A percentile compares a stretch with the other conserved stretches of the same genome.
These are phyloP conservation scores for Hapsidospora chrysogenum DNA, from an alignment of 495 filamentous ascomycete genomes.

Conservation along the genomic window DNA sequence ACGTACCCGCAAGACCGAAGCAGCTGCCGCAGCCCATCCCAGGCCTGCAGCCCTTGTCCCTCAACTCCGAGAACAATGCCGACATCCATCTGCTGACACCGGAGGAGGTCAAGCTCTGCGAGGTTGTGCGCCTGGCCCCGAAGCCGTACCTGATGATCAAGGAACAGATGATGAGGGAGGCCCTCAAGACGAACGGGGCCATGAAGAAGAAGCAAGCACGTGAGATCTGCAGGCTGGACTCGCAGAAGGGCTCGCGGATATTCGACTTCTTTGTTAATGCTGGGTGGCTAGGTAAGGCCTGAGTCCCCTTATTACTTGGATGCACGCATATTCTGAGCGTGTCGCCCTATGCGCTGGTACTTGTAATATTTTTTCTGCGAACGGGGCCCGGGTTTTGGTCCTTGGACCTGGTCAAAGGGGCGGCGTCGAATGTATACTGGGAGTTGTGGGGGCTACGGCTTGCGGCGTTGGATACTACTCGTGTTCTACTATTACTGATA, in stretches of 20 bases:
- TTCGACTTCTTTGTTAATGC: slow-evolving; percentile 90
- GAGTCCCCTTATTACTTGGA: slow-evolving; percentile 3
- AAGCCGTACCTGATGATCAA: slow-evolving; percentile 94
- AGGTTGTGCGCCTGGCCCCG: slow-evolving; percentile 62
- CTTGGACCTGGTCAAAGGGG: too few relatives aligned
- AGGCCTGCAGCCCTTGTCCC: slow-evolving; percentile 44
- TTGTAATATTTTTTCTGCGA: not conserved
- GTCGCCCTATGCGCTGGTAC: not conserved
- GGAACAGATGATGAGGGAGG: slow-evolving; percentile 71
- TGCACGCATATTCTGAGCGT: too few relatives aligned
- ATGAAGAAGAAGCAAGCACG: slow-evolving; percentile 84
- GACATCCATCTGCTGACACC: slow-evolving; percentile 76
- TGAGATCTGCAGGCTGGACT: slow-evolving; percentile 36
- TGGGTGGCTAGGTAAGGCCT: slow-evolving; percentile 76
- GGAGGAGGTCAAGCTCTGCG: slow-evolving; percentile 76
- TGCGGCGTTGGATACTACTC: not conserved
- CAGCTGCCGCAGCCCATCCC: slow-evolving; percentile 27
- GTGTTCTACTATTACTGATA: slow-evolving; percentile 23
- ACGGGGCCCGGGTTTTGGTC: not conserved
- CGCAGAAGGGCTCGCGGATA: slow-evolving; percentile 42
- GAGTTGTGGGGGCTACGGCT: too few relatives aligned
- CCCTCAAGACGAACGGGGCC: slow-evolving; percentile 68
- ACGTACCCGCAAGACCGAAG: slow-evolving; percentile 17
- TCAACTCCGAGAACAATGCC: slow-evolving; percentile 59
- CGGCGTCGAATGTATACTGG: too few relatives aligned